These are phyloP conservation scores for Areca catechu DNA, from an alignment of 176 grass and related monocot genomes.

Conservation along the genomic window DNA sequence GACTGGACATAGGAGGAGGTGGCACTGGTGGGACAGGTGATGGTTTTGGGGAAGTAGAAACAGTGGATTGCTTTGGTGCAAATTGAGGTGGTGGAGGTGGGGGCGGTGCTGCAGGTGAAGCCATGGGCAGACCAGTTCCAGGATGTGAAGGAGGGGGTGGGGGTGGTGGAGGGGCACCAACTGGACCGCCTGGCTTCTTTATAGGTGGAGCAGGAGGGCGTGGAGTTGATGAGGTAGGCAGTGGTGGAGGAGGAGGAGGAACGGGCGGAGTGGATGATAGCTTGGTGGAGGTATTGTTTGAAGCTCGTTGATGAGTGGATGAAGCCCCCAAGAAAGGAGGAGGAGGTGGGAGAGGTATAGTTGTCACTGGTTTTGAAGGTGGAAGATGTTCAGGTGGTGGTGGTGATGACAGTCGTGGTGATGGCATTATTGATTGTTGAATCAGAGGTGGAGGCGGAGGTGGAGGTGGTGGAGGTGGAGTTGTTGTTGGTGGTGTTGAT, in stretches of 20 bases:
- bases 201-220: constrained; percentile 20
- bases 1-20: constrained; percentile 29
- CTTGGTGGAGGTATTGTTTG: too few relatives aligned
- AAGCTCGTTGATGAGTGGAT: neutral
- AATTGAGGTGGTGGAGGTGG: constrained; percentile 31
- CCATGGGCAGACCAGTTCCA: neutral
- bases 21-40: constrained; percentile 18
- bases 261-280: neutral
- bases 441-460: constrained; percentile 22
- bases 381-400: constrained; percentile 14
- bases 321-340: constrained; percentile 13
- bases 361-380: constrained; percentile 5
- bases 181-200: constrained; percentile 17
- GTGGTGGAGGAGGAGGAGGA: constrained; percentile 28
- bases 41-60: constrained; percentile 22
- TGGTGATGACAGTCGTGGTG: constrained; percentile 12
- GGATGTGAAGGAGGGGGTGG: constrained; percentile 25
- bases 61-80: constrained; percentile 15
- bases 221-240: constrained; percentile 14
- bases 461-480: constrained; percentile 6
- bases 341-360: constrained; percentile 3
- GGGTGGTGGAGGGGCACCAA: constrained; percentile 8
- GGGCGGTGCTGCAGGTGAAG: constrained; percentile 23
- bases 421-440: neutral
- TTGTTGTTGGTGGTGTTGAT: neutral